These are phyloP conservation scores for Diplodia seriata DNA, from an alignment of 2,329 filamentous ascomycete species.

Conservation along the genomic window DNA sequence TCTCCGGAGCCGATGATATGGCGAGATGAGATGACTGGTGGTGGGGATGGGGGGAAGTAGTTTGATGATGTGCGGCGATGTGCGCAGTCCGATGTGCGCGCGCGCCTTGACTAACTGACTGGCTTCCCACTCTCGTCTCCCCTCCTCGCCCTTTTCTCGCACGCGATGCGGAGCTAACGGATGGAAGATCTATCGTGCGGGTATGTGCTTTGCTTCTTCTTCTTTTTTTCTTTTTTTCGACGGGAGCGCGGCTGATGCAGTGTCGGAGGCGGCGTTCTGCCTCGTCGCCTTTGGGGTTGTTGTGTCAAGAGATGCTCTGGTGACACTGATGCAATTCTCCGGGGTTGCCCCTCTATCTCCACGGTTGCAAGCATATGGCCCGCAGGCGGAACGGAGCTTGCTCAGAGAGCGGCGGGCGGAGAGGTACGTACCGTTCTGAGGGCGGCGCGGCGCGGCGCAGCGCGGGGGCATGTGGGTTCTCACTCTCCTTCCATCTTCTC, in stretches of 20 bases:
- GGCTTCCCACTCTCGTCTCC: background rate
- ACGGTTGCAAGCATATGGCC: slow-evolving; percentile 1
- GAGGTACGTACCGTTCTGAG: slow-evolving; percentile 11
- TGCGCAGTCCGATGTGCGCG: background rate
- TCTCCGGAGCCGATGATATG: background rate
- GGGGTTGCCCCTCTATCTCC: slow-evolving; percentile 4
- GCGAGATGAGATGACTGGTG: background rate
- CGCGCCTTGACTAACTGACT: background rate
- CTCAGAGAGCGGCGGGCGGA: background rate
- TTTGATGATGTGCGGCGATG: no score
- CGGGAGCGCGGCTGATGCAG: slow-evolving; percentile 4
- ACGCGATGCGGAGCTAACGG: background rate
- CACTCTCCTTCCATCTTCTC: no score
- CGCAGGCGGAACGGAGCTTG: slow-evolving; percentile 1
- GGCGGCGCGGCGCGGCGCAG: background rate
- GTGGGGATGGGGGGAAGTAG: no score
- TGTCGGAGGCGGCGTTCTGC: background rate
- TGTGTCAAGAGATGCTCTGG: slow-evolving; percentile 20
- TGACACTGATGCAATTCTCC: slow-evolving; percentile 8
- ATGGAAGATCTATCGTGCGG: background rate
- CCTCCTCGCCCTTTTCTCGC: background rate
- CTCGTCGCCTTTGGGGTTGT: background rate
- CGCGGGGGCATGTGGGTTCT: no score
- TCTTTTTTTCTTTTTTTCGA: no score
- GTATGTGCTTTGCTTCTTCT: background rate